Evolutionary conservation across 78 protist genomes (phyloP).

Genomic region (Tieghemostelium lacteum): DNA sequence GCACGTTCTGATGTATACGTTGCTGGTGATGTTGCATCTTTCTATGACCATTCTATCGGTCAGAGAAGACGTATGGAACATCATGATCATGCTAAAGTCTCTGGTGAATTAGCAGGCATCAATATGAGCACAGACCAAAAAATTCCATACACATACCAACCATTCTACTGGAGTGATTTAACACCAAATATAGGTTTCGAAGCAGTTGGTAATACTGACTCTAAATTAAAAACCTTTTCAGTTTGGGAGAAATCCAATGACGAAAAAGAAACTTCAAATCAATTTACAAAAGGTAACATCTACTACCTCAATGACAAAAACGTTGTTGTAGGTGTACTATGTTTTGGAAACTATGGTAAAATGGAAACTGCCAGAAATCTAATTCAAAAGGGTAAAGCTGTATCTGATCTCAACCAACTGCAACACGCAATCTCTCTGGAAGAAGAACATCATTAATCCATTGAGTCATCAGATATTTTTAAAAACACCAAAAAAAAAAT

Average conservation of each 20-base stretch:
- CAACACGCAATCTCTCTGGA: conserved; percentile 60
- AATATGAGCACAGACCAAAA: conserved; percentile 26
- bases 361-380: conserved; percentile 50
- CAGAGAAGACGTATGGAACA: conserved; percentile 89
- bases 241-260: conserved; percentile 52
- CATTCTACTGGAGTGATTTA: conserved; percentile 76
- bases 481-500: no score
- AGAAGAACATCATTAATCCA: conserved; percentile 36
- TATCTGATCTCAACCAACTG: conserved; percentile 19
- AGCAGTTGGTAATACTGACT: conserved; percentile 44
- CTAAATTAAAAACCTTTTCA: conserved; percentile 60
- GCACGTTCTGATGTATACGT: conserved; percentile 85
- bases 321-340: conserved; percentile 55
- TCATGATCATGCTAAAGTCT: conserved; percentile 90
- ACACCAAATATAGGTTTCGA: conserved; percentile 58
- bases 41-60: conserved; percentile 79
- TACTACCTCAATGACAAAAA: conserved; percentile 54
- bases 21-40: conserved; percentile 90
- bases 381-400: conserved; percentile 6
- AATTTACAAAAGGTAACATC: conserved; percentile 48
- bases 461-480: neutral
- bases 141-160: conserved; percentile 66
- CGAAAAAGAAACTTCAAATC: neutral
- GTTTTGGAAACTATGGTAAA: conserved; percentile 47
- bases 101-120: conserved; percentile 79